Evolutionary conservation across 202 grass and related monocot genomes (phyloP).

Genomic region (Panicum hallii): DNA sequence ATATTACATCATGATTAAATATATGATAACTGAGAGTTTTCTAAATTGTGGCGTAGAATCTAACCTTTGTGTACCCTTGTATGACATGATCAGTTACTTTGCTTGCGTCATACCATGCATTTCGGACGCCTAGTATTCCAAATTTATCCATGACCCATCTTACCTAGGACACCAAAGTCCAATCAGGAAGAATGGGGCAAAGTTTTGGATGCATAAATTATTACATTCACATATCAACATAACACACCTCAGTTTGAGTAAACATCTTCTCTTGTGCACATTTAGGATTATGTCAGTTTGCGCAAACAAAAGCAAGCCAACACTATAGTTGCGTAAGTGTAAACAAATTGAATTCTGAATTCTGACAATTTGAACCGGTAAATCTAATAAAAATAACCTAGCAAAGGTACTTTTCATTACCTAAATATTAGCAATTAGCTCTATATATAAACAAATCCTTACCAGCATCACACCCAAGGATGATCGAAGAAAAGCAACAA

Average conservation of each 20-base stretch:
- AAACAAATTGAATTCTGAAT: neutral
- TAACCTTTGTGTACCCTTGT: conserved; percentile 93
- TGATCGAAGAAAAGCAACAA: conserved; percentile 68
- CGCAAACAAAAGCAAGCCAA: neutral
- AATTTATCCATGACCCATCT: conserved; percentile 92
- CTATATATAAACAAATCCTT: neutral
- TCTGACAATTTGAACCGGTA: neutral
- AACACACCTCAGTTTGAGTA: neutral
- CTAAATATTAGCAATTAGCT: neutral
- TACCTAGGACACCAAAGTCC: conserved; percentile 53
- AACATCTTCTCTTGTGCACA: neutral
- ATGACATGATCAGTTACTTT: conserved; percentile 85
- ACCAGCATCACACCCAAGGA: conserved; percentile 67
- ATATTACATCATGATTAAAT: neutral
- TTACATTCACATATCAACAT: neutral
- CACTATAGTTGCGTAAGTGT: neutral
- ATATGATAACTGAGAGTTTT: conserved; percentile 7
- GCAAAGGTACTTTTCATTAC: neutral
- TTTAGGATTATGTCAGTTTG: neutral
- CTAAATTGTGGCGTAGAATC: conserved; percentile 2
- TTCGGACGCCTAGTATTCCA: conserved; percentile 63
- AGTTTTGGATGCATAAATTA: neutral
- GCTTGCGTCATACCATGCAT: conserved; percentile 86
- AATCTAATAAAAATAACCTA: neutral
- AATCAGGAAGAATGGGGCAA: conserved; percentile 27